phyloP scores from a whole-genome alignment of 139 green algal species.

The Auxenochlorella pyrenoidosa region DNA sequence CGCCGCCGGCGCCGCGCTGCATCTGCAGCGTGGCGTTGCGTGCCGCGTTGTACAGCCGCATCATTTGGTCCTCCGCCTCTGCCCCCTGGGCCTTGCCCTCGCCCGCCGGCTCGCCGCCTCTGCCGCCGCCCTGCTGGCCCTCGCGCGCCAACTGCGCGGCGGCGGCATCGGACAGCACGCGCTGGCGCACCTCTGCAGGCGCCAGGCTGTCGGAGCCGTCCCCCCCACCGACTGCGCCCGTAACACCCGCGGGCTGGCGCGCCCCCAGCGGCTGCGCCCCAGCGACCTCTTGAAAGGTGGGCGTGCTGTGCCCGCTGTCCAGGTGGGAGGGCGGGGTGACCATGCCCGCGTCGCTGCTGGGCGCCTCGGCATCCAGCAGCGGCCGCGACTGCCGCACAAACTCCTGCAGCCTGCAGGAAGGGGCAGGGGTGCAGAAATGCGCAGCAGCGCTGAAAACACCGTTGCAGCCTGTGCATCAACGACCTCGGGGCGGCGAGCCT shows the following conservation, averaged over 20 bases:
- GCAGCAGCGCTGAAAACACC: background rate
- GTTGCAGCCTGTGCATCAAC: too few relatives aligned
- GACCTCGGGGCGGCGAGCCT: too few relatives aligned
- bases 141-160: constrained; percentile 13
- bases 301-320: constrained; percentile 8
- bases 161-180: constrained; percentile 13
- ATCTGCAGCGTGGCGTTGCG: constrained; percentile 1
- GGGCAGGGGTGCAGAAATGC: too few relatives aligned
- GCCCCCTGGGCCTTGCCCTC: background rate
- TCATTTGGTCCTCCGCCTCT: background rate
- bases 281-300: background rate
- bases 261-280: background rate
- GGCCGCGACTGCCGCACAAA: constrained; percentile 14
- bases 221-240: background rate
- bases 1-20: background rate
- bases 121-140: background rate
- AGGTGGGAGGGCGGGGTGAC: constrained; percentile 24
- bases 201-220: background rate
- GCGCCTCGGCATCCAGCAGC: background rate
- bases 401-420: constrained; percentile 23
- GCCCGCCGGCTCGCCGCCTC: background rate
- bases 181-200: constrained; percentile 8
- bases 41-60: background rate
- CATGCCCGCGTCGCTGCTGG: background rate
- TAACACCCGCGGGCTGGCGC: background rate